Conservation (phyloP, 2,329 filamentous ascomycete genomes). For the Colletotrichum sp. region DNA sequence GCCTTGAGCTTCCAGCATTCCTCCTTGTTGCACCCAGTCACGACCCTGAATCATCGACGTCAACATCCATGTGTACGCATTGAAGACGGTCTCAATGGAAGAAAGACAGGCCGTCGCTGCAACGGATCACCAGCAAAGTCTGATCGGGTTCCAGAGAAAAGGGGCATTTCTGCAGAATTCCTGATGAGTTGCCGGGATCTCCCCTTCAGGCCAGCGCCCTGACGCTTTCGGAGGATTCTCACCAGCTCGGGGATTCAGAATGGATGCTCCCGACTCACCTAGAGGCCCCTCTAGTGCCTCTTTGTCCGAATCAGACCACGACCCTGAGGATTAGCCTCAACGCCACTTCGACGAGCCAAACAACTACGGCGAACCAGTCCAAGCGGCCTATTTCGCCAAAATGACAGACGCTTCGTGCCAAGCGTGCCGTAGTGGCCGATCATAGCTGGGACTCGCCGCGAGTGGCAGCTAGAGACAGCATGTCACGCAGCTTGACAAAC, state of each 20-base stretch:
- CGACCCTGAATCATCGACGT: not conserved
- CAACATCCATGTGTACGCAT: not conserved
- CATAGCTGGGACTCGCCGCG: not conserved
- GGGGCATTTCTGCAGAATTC: not conserved
- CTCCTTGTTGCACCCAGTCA: not conserved
- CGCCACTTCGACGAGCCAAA: not conserved
- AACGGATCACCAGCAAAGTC: not conserved
- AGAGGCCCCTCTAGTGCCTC: not conserved
- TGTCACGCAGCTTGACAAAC: not conserved
- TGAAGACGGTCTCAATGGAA: not conserved
- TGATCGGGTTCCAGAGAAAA: not conserved
- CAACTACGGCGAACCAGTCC: not conserved
- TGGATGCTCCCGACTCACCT: constrained; percentile 2
- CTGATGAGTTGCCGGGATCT: not conserved
- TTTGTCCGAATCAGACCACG: not conserved
- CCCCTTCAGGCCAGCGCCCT: not conserved
- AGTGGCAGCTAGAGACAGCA: not conserved
- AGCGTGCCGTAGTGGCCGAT: not conserved
- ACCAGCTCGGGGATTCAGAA: not conserved
- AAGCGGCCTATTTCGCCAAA: not conserved
- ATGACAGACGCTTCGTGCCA: not conserved
- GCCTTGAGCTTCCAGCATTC: not conserved
- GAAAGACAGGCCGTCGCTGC: not conserved
- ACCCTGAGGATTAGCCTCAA: not conserved
- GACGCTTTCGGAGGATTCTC: constrained; percentile 13